phyloP scores from a whole-genome alignment of 306 rosid species.

The Casuarina glauca region DNA sequence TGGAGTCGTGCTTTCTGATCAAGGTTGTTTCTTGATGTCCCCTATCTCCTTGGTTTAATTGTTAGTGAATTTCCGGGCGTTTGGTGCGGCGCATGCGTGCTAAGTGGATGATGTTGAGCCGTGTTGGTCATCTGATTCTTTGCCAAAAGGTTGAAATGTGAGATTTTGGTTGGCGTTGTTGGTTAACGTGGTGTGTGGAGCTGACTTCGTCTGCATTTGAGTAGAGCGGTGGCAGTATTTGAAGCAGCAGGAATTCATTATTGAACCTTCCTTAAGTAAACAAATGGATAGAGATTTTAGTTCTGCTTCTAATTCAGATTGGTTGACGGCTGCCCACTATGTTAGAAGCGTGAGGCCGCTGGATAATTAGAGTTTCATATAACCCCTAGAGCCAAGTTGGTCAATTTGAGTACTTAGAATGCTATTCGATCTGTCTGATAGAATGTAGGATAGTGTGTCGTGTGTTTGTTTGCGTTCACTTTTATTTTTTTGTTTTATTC shows the following conservation, averaged over 20 bases:
- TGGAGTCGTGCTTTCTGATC: slow-evolving; percentile 91
- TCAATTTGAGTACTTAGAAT: neutral
- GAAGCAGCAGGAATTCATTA: neutral
- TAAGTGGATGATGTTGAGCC: neutral
- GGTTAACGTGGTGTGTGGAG: neutral
- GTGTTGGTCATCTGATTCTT: neutral
- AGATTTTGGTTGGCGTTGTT: neutral
- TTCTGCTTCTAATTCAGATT: neutral
- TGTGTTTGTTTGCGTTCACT: neutral
- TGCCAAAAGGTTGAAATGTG: neutral
- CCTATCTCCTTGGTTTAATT: neutral
- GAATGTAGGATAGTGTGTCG: neutral
- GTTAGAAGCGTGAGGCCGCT: neutral
- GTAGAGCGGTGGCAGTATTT: neutral
- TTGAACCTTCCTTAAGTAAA: neutral
- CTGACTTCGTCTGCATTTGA: neutral
- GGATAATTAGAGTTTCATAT: neutral
- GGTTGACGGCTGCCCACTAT: neutral
- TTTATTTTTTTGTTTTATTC: neutral
- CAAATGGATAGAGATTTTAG: neutral
- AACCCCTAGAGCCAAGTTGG: neutral
- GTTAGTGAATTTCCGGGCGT: neutral
- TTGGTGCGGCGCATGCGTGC: slow-evolving; percentile 1
- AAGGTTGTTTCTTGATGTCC: slow-evolving; percentile 44
- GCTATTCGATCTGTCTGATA: neutral